phyloP scores from a whole-genome alignment of 2,329 filamentous ascomycete genomes.

The Coniella lustricola region DNA sequence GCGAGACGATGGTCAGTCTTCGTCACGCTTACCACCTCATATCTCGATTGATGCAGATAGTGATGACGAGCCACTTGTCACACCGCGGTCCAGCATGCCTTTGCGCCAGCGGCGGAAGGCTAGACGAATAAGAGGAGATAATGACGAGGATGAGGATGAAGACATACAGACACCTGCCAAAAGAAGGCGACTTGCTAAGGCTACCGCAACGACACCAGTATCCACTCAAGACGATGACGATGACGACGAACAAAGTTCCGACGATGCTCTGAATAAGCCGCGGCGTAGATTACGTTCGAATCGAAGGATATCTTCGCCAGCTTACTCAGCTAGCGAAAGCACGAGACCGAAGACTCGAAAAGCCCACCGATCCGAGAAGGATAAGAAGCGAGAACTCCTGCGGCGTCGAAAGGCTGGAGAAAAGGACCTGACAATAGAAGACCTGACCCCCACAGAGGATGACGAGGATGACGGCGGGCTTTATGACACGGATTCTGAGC shows the following conservation, averaged over 20 bases:
- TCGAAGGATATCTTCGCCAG: background rate
- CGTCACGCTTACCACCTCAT: slow-evolving; percentile 12
- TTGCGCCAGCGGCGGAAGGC: background rate
- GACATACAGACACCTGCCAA: slow-evolving; percentile 23
- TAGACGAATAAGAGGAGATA: background rate
- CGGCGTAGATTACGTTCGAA: background rate
- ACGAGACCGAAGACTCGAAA: slow-evolving; percentile 16
- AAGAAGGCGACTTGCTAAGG: slow-evolving; percentile 20
- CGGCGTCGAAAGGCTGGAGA: slow-evolving; percentile 33
- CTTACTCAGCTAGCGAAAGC: slow-evolving; percentile 4
- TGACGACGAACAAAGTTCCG: background rate
- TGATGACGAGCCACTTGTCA: slow-evolving; percentile 9
- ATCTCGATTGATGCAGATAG: slow-evolving; percentile 9
- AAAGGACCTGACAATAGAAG: slow-evolving; percentile 28
- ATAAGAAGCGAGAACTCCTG: slow-evolving; percentile 34
- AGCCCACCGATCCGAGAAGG: slow-evolving; percentile 29
- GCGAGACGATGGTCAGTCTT: slow-evolving; percentile 9
- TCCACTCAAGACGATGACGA: background rate
- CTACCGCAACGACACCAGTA: slow-evolving; percentile 4
- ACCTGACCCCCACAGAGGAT: slow-evolving; percentile 30
- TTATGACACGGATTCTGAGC: slow-evolving; percentile 28
- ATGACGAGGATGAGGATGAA: slow-evolving; percentile 10
- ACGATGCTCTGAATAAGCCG: background rate
- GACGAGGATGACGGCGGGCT: slow-evolving; percentile 36
- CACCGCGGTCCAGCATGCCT: slow-evolving; percentile 10